phyloP scores from a whole-genome alignment of 1,139 yeast species.

The Suhomyces ambrosiae region DNA sequence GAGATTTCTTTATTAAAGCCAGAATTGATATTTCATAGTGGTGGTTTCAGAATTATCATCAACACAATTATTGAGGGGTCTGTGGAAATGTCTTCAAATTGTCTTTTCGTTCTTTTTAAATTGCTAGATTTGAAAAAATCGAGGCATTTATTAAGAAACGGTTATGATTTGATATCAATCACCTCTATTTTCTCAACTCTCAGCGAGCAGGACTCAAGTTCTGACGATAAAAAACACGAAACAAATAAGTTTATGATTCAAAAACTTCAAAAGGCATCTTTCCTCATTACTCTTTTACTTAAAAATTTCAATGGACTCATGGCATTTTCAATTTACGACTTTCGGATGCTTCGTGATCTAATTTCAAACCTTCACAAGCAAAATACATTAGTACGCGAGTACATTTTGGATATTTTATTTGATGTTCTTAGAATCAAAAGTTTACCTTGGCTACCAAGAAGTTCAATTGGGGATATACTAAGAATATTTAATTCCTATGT shows the following conservation, averaged over 20 bases:
- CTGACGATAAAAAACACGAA: slow-evolving; percentile 5
- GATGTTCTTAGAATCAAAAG: slow-evolving; percentile 66
- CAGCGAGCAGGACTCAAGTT: slow-evolving; percentile 30
- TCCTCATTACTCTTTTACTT: slow-evolving; percentile 59
- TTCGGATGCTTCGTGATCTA: slow-evolving; percentile 58
- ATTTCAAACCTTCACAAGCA: slow-evolving; percentile 66
- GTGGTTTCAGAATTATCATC: slow-evolving; percentile 64
- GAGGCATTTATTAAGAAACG: slow-evolving; percentile 58
- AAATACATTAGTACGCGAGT: slow-evolving; percentile 56
- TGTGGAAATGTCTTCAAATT: slow-evolving; percentile 54
- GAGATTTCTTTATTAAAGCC: slow-evolving; percentile 71
- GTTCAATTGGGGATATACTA: slow-evolving; percentile 38
- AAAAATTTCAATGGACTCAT: slow-evolving; percentile 80
- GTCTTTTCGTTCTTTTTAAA: slow-evolving; percentile 58
- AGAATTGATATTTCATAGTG: slow-evolving; percentile 58
- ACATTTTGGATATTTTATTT: slow-evolving; percentile 68
- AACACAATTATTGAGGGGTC: slow-evolving; percentile 65
- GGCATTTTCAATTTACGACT: slow-evolving; percentile 61
- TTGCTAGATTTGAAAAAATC: slow-evolving; percentile 63
- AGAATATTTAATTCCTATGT: slow-evolving; percentile 11
- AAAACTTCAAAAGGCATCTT: slow-evolving; percentile 62
- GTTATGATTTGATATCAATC: slow-evolving; percentile 64
- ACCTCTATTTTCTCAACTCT: slow-evolving; percentile 54
- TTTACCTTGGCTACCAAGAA: slow-evolving; percentile 56
- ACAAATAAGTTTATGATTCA: slow-evolving; percentile 20